These are phyloP conservation scores for Scutellaria baicalensis DNA, from an alignment of 257 asterid genomes.

Conservation along the genomic window DNA sequence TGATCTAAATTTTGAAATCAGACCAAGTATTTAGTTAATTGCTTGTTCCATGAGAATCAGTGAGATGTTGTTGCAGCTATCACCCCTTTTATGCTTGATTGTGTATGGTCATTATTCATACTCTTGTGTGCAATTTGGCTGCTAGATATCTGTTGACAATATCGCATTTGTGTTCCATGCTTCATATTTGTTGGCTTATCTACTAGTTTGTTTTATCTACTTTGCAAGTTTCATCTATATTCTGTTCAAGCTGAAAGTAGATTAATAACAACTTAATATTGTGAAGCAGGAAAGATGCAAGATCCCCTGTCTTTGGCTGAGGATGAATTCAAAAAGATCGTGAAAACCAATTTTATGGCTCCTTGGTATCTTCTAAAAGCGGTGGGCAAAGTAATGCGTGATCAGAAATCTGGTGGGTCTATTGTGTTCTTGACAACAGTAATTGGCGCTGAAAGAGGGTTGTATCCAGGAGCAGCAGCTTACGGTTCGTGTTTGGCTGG, in stretches of 20 bases:
- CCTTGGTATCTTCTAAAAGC: conserved; percentile 85
- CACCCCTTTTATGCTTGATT: not conserved
- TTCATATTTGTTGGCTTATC: not conserved
- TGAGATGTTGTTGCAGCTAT: not conserved
- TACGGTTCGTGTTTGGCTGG: conserved; percentile 94
- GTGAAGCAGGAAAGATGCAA: conserved; percentile 77
- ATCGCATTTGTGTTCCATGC: not conserved
- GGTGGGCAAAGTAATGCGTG: conserved; percentile 65
- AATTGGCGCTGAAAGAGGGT: conserved; percentile 83
- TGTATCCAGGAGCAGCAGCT: conserved; percentile 93
- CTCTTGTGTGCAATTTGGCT: not conserved
- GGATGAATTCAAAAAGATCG: conserved; percentile 69
- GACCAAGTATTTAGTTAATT: not conserved
- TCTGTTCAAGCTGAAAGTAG: not conserved
- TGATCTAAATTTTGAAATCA: not conserved
- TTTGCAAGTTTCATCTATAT: not conserved
- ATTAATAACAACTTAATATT: not conserved
- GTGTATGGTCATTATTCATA: not conserved
- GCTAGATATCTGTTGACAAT: not conserved
- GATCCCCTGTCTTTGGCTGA: conserved; percentile 60
- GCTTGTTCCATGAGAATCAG: not conserved
- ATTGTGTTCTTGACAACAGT: conserved; percentile 67
- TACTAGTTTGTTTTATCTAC: not conserved
- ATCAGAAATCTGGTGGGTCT: conserved; percentile 79
- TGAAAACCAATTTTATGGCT: conserved; percentile 62